These are phyloP conservation scores for Gonapodya prolifera DNA, from an alignment of 192 early-diverging fungal species.

Conservation along the genomic window DNA sequence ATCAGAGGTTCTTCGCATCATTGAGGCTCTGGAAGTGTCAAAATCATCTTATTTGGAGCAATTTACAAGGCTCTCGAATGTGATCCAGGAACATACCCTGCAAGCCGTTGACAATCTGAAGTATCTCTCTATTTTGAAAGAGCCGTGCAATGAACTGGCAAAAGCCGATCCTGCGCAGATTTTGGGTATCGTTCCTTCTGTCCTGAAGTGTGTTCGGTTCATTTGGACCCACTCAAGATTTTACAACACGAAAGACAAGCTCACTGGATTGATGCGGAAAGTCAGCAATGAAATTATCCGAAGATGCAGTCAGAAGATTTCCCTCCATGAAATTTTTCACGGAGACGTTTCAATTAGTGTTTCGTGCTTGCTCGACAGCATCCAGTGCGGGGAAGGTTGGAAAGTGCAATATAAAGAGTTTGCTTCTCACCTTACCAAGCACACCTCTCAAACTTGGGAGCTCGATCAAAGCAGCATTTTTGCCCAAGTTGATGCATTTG, in stretches of 20 bases:
- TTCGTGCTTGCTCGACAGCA: slow-evolving; percentile 39
- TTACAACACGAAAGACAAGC: slow-evolving; percentile 47
- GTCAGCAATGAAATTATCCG: slow-evolving; percentile 52
- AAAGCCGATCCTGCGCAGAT: slow-evolving; percentile 39
- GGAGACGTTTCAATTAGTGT: slow-evolving; percentile 45
- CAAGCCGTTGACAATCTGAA: slow-evolving; percentile 55
- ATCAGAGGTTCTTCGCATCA: slow-evolving; percentile 34
- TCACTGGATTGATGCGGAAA: slow-evolving; percentile 43
- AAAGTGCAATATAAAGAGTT: slow-evolving; percentile 38
- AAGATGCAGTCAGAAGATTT: slow-evolving; percentile 44
- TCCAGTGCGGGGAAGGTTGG: slow-evolving; percentile 48
- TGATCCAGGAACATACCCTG: slow-evolving; percentile 45
- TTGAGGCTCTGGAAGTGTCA: slow-evolving; percentile 33
- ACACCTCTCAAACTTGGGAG: slow-evolving; percentile 31
- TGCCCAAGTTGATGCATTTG: slow-evolving; percentile 56
- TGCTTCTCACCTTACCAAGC: slow-evolving; percentile 33
- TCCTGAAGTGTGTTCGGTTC: slow-evolving; percentile 40
- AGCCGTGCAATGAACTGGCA: slow-evolving; percentile 30
- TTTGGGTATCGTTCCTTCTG: slow-evolving; percentile 28
- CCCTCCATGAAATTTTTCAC: slow-evolving; percentile 49
- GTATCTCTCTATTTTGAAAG: slow-evolving; percentile 40
- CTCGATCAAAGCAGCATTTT: slow-evolving; percentile 55
- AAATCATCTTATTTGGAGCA: slow-evolving; percentile 52
- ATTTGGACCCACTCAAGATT: slow-evolving; percentile 51
- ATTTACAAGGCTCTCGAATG: slow-evolving; percentile 40